A percentile compares a stretch with the other conserved stretches of the same genome.
These are phyloP conservation scores for Aspergillus sp. DNA, from an alignment of 2,329 filamentous ascomycete genomes.

Conservation along the genomic window DNA sequence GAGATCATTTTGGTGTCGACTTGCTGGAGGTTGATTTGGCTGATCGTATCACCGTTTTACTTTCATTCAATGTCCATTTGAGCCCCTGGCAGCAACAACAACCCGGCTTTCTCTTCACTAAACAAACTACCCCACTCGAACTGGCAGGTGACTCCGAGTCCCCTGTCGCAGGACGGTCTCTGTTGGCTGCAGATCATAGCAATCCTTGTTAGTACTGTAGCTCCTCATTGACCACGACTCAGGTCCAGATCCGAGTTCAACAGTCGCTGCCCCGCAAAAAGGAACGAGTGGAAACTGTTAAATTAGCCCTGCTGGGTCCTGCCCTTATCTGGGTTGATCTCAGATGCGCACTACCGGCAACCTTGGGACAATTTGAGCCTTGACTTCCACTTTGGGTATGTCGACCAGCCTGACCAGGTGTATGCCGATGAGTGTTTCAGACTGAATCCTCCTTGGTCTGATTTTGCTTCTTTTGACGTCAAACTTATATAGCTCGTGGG, in stretches of 20 bases:
- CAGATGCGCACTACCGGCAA: background rate
- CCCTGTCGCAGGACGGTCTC: background rate
- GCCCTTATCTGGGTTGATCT: slow-evolving; percentile 8
- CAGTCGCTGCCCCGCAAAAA: slow-evolving; percentile 8
- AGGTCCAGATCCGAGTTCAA: background rate
- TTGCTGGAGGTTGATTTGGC: slow-evolving; percentile 1
- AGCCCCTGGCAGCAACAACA: background rate
- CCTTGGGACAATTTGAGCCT: background rate
- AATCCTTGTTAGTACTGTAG: background rate
- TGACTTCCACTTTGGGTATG: slow-evolving; percentile 1
- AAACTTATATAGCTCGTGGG: slow-evolving; percentile 7
- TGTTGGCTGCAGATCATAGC: background rate
- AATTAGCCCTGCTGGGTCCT: background rate
- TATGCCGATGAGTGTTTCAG: background rate
- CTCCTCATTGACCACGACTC: background rate
- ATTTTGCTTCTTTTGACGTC: slow-evolving; percentile 13
- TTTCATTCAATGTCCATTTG: background rate
- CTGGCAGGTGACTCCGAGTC: slow-evolving; percentile 7
- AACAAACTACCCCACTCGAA: background rate
- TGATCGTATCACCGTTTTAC: background rate
- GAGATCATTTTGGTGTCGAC: slow-evolving; percentile 6
- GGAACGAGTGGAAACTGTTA: slow-evolving; percentile 1
- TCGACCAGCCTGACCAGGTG: background rate
- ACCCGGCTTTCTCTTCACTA: background rate
- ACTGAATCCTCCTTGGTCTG: slow-evolving; percentile 1